Evolutionary conservation across 1,284 basidiomycete species (phyloP).

Genomic region (Apiotrichum veenhuisii): DNA sequence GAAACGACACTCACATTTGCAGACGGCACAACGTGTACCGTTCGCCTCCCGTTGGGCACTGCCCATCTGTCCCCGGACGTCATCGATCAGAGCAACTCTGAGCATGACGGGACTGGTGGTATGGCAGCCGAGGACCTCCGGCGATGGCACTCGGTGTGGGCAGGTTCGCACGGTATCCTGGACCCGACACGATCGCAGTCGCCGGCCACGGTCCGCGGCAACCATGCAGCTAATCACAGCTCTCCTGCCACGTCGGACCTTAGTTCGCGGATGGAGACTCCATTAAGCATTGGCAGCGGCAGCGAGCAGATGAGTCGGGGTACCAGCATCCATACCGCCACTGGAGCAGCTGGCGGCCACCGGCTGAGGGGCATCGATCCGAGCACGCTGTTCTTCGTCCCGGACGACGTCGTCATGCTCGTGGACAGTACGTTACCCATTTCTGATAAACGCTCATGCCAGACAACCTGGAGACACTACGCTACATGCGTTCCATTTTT

Average conservation of each 20-base stretch:
- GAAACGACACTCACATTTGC: not conserved
- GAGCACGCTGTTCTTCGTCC: slow-evolving; percentile 41
- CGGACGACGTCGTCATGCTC: slow-evolving; percentile 44
- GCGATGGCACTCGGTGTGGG: not conserved
- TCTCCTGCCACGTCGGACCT: not conserved
- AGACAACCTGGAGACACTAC: slow-evolving; percentile 36
- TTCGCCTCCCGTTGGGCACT: slow-evolving; percentile 37
- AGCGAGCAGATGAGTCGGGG: not conserved
- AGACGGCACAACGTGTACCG: slow-evolving; percentile 42
- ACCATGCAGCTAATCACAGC: not conserved
- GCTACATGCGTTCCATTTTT: slow-evolving; percentile 45
- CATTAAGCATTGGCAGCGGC: not conserved
- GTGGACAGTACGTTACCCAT: slow-evolving; percentile 35
- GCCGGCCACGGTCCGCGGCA: not conserved
- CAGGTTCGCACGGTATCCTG: not conserved
- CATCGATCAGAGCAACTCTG: not conserved
- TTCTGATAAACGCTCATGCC: not conserved
- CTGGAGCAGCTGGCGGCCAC: not conserved
- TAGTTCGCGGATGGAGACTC: not conserved
- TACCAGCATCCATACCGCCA: not conserved
- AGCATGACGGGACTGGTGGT: not conserved
- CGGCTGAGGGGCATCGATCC: slow-evolving; percentile 31
- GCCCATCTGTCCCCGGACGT: slow-evolving; percentile 26
- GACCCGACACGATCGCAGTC: not conserved
- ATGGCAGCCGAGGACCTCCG: not conserved